A percentile compares a stretch with the other conserved stretches of the same genome.
phyloP scores from a whole-genome alignment of 2,329 filamentous ascomycete species.

The Xylariaceae sp. region DNA sequence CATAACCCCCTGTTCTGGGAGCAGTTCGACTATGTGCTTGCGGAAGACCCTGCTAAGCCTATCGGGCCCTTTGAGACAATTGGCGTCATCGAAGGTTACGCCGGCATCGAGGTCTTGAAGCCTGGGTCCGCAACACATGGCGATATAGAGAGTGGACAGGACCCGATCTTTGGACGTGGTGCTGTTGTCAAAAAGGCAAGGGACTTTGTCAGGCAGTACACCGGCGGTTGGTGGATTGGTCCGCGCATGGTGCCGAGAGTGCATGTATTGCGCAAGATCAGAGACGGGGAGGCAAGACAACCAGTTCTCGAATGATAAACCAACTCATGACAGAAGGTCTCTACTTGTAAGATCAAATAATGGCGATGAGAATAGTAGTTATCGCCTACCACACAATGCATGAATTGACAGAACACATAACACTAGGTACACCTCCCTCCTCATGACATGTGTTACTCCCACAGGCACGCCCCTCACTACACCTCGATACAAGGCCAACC shows the following conservation, averaged over 20 bases:
- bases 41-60: slow-evolving; percentile 47
- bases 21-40: slow-evolving; percentile 59
- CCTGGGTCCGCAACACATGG: slow-evolving; percentile 35
- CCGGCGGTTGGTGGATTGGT: slow-evolving; percentile 62
- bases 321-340: too few species aligned
- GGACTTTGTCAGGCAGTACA: slow-evolving; percentile 40
- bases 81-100: slow-evolving; percentile 54
- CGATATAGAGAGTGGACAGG: slow-evolving; percentile 21
- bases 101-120: slow-evolving; percentile 54
- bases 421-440: too few species aligned
- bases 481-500: too few species aligned
- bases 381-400: too few species aligned
- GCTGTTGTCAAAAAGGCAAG: slow-evolving; percentile 37
- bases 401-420: too few species aligned
- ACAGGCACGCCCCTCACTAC: too few species aligned
- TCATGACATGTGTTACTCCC: too few species aligned
- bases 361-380: too few species aligned
- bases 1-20: slow-evolving; percentile 54
- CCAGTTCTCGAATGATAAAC: slow-evolving; percentile 12
- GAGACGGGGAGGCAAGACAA: slow-evolving; percentile 27
- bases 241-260: slow-evolving; percentile 57
- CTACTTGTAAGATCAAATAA: too few species aligned
- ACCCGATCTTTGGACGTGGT: slow-evolving; percentile 43
- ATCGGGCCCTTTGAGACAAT: slow-evolving; percentile 53
- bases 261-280: slow-evolving; percentile 41